Conservation (phyloP, 176 grass and related monocot species). For the Leersia perrieri region DNA sequence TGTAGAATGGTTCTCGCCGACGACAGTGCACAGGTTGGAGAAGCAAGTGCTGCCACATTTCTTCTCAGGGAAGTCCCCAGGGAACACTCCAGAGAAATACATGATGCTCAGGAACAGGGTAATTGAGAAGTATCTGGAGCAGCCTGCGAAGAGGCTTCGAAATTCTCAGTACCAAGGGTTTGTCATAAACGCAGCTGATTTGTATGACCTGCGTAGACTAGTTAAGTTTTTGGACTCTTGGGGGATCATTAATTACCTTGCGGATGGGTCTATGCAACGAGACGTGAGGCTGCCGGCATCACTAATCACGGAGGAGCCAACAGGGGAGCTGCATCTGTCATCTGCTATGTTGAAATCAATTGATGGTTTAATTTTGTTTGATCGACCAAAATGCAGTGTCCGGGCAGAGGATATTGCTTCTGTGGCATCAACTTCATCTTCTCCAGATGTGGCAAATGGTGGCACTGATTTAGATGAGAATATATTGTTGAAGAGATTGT, state of each 20-base stretch:
- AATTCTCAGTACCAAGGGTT: constrained; percentile 84
- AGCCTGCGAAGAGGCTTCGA: constrained; percentile 59
- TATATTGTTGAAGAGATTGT: constrained; percentile 55
- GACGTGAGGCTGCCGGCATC: constrained; percentile 71
- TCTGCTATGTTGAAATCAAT: constrained; percentile 88
- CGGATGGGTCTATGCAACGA: constrained; percentile 65
- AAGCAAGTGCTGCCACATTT: constrained; percentile 87
- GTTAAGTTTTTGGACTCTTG: constrained; percentile 87
- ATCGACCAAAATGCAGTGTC: constrained; percentile 80
- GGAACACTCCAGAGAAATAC: constrained; percentile 78
- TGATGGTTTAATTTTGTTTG: constrained; percentile 95
- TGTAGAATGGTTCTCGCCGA: constrained; percentile 83
- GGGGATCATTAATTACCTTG: constrained; percentile 98
- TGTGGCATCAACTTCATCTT: constrained; percentile 31
- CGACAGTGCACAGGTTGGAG: constrained; percentile 74
- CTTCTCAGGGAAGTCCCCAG: constrained; percentile 76
- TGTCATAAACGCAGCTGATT: constrained; percentile 63
- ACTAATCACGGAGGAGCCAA: constrained; percentile 71
- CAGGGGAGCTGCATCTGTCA: constrained; percentile 77
- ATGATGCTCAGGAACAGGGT: constrained; percentile 84
- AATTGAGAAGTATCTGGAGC: constrained; percentile 78
- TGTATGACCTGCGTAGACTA: constrained; percentile 91
- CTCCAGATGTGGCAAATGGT: constrained; percentile 33
- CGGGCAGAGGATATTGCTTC: constrained; percentile 57
- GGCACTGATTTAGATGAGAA: constrained; percentile 63